A percentile compares a stretch with the other conserved stretches of the same genome.
Evolutionary conservation across 2,329 filamentous ascomycete species (phyloP).

Genomic region (Aspergillus terreus): DNA sequence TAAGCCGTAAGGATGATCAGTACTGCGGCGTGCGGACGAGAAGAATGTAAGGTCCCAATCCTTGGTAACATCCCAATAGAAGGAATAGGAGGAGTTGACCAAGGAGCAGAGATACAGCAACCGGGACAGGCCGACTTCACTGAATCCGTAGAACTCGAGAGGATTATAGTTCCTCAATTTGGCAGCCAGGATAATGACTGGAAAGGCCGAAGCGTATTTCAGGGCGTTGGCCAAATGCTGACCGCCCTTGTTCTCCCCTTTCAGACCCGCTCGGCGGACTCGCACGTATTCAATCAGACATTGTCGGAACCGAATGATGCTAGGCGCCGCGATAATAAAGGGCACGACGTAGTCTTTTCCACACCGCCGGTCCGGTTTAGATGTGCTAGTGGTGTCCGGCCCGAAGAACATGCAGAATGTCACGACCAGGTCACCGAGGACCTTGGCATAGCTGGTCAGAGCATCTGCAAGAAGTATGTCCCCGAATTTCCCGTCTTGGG

Average conservation of each 20-base stretch:
- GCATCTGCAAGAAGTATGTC: constrained; percentile 93
- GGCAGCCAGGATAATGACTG: constrained; percentile 77
- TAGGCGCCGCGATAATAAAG: constrained; percentile 77
- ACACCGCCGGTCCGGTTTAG: constrained; percentile 74
- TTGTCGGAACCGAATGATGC: constrained; percentile 81
- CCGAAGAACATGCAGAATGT: constrained; percentile 87
- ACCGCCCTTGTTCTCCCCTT: constrained; percentile 65
- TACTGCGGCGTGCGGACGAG: constrained; percentile 55
- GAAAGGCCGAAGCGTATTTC: constrained; percentile 93
- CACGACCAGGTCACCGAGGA: constrained; percentile 85
- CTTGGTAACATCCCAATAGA: constrained; percentile 96
- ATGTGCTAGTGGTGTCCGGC: constrained; percentile 67
- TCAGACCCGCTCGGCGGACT: constrained; percentile 54
- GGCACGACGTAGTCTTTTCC: constrained; percentile 78
- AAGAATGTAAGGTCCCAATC: constrained; percentile 95
- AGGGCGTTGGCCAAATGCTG: constrained; percentile 89
- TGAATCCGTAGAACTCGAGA: constrained; percentile 47
- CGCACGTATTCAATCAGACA: constrained; percentile 85
- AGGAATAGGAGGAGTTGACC: constrained; percentile 88
- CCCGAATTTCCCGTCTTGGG: constrained; percentile 87
- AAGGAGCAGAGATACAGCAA: constrained; percentile 66
- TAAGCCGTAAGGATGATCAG: constrained; percentile 72
- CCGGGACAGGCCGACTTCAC: constrained; percentile 53
- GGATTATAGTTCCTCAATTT: constrained; percentile 64
- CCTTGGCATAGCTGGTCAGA: constrained; percentile 89